These are phyloP conservation scores for Sinapis alba DNA, from an alignment of 441 rosid species.

Conservation along the genomic window DNA sequence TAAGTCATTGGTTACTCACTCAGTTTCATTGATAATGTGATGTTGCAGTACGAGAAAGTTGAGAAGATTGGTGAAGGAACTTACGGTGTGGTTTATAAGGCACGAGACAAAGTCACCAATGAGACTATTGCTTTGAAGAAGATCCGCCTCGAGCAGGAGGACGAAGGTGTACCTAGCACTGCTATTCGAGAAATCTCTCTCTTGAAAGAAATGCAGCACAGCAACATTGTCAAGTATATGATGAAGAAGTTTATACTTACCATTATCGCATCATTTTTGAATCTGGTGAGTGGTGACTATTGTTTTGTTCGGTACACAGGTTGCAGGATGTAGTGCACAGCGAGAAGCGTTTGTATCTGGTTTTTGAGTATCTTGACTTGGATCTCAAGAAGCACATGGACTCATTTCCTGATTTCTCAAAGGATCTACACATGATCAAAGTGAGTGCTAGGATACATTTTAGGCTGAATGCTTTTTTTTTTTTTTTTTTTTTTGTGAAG, in stretches of 20 bases:
- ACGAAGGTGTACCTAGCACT: conserved; percentile 92
- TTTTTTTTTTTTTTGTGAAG: background rate
- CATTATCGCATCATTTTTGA: background rate
- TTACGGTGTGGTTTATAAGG: conserved; percentile 96
- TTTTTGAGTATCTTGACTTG: conserved; percentile 95
- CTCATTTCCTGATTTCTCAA: conserved; percentile 83
- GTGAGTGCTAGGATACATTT: conserved; percentile 53
- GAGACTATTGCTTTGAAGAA: conserved; percentile 88
- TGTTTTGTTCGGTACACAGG: conserved; percentile 47
- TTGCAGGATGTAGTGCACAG: conserved; percentile 99
- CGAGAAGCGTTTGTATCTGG: conserved; percentile 89
- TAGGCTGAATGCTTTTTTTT: background rate
- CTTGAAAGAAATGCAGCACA: conserved; percentile 94
- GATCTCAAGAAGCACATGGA: conserved; percentile 99
- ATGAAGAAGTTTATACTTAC: background rate
- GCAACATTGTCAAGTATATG: conserved; percentile 78
- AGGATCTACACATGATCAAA: conserved; percentile 78
- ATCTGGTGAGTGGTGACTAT: background rate
- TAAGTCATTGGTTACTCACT: conserved; percentile 1
- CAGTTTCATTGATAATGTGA: conserved; percentile 15
- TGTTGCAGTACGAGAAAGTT: conserved; percentile 86
- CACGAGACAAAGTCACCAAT: conserved; percentile 82
- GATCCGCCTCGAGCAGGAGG: conserved; percentile 83
- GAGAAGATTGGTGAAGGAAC: conserved; percentile 99
- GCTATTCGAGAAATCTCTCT: conserved; percentile 88